Percentiles rank a stretch among this genome's conserved stretches.
These are phyloP conservation scores for Spizellomyces sp. DNA, from an alignment of 192 early-diverging fungal genomes.

Conservation along the genomic window DNA sequence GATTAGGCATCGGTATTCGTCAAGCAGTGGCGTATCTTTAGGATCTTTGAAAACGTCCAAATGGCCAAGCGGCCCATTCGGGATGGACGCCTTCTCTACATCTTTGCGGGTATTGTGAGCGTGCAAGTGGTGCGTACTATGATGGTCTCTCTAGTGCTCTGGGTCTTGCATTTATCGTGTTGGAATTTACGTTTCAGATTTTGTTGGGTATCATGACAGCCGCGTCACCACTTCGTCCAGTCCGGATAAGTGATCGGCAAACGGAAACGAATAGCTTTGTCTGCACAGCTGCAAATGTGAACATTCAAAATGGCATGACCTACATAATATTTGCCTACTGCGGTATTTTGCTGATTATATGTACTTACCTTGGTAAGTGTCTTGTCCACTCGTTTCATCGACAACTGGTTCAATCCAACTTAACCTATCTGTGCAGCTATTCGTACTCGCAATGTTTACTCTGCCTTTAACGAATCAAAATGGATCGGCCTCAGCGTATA, in stretches of 20 bases:
- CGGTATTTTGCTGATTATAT: not conserved
- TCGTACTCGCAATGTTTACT: constrained; percentile 14
- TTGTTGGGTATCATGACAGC: not conserved
- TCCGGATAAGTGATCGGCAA: not conserved
- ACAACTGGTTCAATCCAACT: too few relatives aligned
- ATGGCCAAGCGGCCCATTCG: not conserved
- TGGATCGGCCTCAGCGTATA: constrained; percentile 24
- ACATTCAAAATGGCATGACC: not conserved
- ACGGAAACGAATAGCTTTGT: not conserved
- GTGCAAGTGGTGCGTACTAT: not conserved
- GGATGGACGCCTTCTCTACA: not conserved
- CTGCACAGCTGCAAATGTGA: not conserved
- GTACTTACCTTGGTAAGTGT: not conserved
- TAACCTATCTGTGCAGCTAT: not conserved
- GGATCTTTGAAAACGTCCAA: not conserved
- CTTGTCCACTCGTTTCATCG: too few relatives aligned
- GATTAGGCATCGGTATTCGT: not conserved
- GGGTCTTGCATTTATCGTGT: too few relatives aligned
- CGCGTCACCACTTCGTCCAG: not conserved
- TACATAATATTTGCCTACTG: not conserved
- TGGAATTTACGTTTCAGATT: not conserved
- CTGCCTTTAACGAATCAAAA: constrained; percentile 29
- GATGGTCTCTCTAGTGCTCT: too few relatives aligned
- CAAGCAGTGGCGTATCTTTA: constrained; percentile 10
- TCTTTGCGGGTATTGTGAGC: not conserved